Evolutionary conservation across 495 filamentous ascomycete species (phyloP), one percentile per base, ranked within the genome.

Genomic region (Bathelium albidoporum): DNA sequence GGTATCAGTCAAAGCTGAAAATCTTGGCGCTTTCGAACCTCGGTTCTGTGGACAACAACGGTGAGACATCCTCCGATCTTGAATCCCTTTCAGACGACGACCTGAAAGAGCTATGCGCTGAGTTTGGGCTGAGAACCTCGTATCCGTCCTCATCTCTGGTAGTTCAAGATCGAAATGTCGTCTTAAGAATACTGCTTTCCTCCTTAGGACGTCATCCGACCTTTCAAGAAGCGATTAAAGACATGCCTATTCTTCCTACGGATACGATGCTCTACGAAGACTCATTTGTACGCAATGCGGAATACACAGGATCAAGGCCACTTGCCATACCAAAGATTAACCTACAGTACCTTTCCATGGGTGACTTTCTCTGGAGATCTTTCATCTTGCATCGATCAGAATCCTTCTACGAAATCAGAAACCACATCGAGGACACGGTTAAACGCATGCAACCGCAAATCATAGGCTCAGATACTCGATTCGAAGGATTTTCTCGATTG

Each of bases 321-420:
- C 79, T 99, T 58, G 90, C 94, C 5, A 86, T 99, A 60, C 94
- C 94, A 1, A 99, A 97, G 68, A 76, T 97, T 59, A 97, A 96
- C 70, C 80, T 99, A 44, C 94, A 97, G 69, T 97, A 99, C 72
- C 81, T 99, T 29, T 93, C 90, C 9, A 83, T 96, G 36, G 91
- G 94, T 2, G 94, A 99, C 72, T 97, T 97, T 68, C 81, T 99
- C 11, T 97, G 90, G 90, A 82, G 94, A 41, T 89, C 93, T 16
- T 88, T 97, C 68, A 80, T 94, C 28, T 81, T 97, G 2, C 89
- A 96, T 71, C 84, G 94, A 26, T 90, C 86, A 65, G 94, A 99
- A 73, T 83, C 94, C 2, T 97, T 97, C 71, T 97, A 91, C 76
- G 90, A 90, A 61, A 93, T 99, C 62, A 83, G 92, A 32, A 91